These are phyloP conservation scores for Serendipita sp. DNA, from an alignment of 768 basidiomycete species.

Conservation along the genomic window DNA sequence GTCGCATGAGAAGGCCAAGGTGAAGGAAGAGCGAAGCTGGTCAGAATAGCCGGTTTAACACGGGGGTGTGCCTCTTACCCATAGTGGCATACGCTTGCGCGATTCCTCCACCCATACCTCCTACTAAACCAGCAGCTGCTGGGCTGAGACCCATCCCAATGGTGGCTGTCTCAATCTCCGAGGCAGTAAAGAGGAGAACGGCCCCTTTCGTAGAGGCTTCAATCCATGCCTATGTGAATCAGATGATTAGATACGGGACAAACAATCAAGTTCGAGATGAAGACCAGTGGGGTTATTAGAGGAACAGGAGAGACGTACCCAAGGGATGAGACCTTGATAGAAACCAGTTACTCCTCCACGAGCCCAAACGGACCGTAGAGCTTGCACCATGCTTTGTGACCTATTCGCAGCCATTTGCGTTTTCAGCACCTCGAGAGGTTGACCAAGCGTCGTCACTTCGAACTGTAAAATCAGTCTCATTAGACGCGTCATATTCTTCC, in stretches of 20 bases:
- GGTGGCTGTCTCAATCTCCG: slow-evolving; percentile 71
- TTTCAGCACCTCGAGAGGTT: slow-evolving; percentile 95
- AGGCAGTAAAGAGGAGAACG: slow-evolving; percentile 89
- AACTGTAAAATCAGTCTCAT: background rate
- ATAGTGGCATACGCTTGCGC: slow-evolving; percentile 99
- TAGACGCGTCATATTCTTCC: background rate
- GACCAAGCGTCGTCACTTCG: slow-evolving; percentile 93
- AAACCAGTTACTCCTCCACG: slow-evolving; percentile 82
- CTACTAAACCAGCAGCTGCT: slow-evolving; percentile 72
- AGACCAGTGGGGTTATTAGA: background rate
- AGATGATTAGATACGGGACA: slow-evolving; percentile 1
- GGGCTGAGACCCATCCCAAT: slow-evolving; percentile 56
- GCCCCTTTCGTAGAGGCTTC: slow-evolving; percentile 98
- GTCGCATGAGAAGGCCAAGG: background rate
- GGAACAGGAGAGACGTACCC: slow-evolving; percentile 39
- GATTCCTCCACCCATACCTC: slow-evolving; percentile 95
- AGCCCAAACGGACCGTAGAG: slow-evolving; percentile 72
- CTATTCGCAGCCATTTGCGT: slow-evolving; percentile 99
- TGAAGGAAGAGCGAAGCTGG: background rate
- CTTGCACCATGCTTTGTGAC: slow-evolving; percentile 76
- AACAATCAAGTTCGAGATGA: slow-evolving; percentile 3
- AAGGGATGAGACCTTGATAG: slow-evolving; percentile 97
- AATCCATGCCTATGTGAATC: slow-evolving; percentile 72
- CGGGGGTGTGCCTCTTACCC: slow-evolving; percentile 42
- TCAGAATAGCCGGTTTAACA: background rate